Base-by-base conservation (phyloP, 768 basidiomycete species). In the Trametes cubensis region DNA sequence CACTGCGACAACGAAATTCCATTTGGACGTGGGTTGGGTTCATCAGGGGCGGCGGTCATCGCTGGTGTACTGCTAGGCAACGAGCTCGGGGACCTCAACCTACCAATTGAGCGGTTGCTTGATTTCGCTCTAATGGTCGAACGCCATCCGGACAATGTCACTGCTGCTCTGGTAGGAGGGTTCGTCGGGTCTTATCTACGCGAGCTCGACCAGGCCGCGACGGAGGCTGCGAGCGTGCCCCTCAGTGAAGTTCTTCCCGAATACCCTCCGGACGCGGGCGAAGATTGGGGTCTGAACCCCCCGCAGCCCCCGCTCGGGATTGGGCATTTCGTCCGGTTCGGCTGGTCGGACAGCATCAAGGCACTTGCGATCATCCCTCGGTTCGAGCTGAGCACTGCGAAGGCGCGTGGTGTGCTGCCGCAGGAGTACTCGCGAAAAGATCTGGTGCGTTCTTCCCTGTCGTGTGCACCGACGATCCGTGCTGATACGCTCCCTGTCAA, bases 101-200 rank as follows among this genome's bases (percentile, higher is more conserved):
- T 98, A 13, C 74, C 90, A 15, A 78, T 73, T 28, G 82, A 81
- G 45, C 86, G 97, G 25, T 79, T 96, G 69, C 85, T 98, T 63
- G 97, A 99, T 77, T 96, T 92, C 71, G 95, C 96, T 1, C 82
- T 99, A 56, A 99, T 99, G 97, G 95, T 99, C 70, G 97, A 99
- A 77, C 84, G 97, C 18, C 97, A 99, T 73, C 97, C 97, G 17
- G 97, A 99, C 76, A 99, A 99, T 74, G 95, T 99, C 71, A 97
- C 97, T 0, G 97, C 97, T 2, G 96, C 95, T 0, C 85, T 99
- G 40, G 84, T 98, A 18, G 97, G 97, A 39, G 97, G 97, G 0
- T 98, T 99, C 75, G 93, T 98, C 25, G 97, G 97, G 20, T 92
- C 91, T 3, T 99, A 98, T 79, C 83, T 98, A 55, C 85, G 90